Evolutionary conservation across 2,329 filamentous ascomycete species (phyloP).

Genomic region (Penicillium corylophilum): DNA sequence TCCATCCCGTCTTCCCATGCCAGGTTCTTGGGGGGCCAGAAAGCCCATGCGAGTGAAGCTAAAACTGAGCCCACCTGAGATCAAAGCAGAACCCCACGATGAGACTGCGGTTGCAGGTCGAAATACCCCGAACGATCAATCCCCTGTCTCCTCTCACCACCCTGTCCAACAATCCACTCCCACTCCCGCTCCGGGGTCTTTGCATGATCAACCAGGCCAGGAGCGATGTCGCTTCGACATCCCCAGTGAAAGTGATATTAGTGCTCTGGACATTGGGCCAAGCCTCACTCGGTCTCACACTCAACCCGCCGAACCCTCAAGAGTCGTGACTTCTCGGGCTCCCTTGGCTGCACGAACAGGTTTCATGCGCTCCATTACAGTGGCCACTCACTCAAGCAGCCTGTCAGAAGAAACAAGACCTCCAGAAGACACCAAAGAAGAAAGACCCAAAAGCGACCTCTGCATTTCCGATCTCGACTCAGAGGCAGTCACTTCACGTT

Average conservation of each 20-base stretch:
- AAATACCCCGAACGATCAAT: neutral
- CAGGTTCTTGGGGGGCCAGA: neutral
- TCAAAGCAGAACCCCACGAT: neutral
- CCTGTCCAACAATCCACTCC: neutral
- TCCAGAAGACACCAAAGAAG: neutral
- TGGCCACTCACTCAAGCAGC: neutral
- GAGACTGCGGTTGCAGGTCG: neutral
- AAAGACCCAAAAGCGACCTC: neutral
- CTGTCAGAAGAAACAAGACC: neutral
- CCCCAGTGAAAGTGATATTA: conserved; percentile 27
- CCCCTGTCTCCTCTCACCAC: neutral
- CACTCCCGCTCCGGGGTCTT: neutral
- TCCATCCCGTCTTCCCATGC: neutral
- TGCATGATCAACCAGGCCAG: neutral
- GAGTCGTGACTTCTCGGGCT: neutral
- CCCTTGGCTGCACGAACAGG: neutral
- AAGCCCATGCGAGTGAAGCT: neutral
- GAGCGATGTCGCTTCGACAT: neutral
- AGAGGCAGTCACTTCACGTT: neutral
- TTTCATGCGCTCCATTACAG: neutral
- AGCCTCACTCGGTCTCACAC: conserved; percentile 1
- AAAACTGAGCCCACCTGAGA: neutral
- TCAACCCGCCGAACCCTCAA: neutral
- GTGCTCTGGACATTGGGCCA: conserved; percentile 26
- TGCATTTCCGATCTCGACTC: neutral